Evolutionary conservation across 192 early-diverging fungal species (phyloP).

Genomic region (Linnemannia zychae): DNA sequence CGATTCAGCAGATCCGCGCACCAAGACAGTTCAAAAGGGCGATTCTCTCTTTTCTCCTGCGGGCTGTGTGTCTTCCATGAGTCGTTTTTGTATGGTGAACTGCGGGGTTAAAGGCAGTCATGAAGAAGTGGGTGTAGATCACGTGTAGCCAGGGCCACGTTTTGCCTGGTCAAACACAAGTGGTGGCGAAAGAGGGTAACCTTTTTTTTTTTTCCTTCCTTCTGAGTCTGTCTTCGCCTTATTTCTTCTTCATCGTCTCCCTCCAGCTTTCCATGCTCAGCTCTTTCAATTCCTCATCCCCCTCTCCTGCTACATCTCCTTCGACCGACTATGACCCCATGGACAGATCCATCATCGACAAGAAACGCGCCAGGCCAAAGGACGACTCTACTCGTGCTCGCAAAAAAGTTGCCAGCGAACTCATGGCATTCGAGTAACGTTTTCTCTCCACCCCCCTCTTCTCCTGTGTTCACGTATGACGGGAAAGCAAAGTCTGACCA

Average conservation of each 20-base stretch:
- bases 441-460: background rate
- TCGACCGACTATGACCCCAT: constrained; percentile 3
- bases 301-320: background rate
- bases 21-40: constrained; percentile 3
- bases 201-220: background rate
- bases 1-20: background rate
- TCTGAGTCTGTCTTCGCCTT: background rate
- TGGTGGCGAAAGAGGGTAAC: too few relatives aligned
- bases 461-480: background rate
- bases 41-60: background rate
- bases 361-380: constrained; percentile 26
- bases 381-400: constrained; percentile 27
- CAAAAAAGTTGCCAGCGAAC: constrained; percentile 45
- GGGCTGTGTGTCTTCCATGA: background rate
- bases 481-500: background rate
- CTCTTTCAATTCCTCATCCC: background rate
- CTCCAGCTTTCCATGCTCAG: background rate
- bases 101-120: background rate
- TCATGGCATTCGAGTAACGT: constrained; percentile 51
- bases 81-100: background rate
- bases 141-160: background rate
- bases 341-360: constrained; percentile 10
- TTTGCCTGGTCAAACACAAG: too few relatives aligned
- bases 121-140: background rate
- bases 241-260: background rate